Base-by-base conservation (phyloP, 164 flowering plant genomes). In the Piper longum region DNA sequence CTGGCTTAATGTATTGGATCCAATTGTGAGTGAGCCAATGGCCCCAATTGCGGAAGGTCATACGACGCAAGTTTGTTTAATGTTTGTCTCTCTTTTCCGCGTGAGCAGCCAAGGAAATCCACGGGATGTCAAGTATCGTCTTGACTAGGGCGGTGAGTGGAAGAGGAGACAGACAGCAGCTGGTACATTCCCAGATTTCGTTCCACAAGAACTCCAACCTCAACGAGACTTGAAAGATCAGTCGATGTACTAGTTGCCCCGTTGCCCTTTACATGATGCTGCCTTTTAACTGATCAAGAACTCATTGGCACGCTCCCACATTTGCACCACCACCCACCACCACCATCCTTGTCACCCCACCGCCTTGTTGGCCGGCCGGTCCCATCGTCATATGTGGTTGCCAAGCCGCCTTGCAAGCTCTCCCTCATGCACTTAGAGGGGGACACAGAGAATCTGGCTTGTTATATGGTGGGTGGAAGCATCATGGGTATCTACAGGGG, bases 381-480 rank as follows among this genome's bases (percentile, higher is more conserved):
- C 72, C 66, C 74, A 72, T 75, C 76, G 68, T 17, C 45, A 48
- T 5, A 26, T 62, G 75, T 45, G 83, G 80, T 74, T 68, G 80
- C 72, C 85, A 78, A 67, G 69, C 12, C 66, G 66, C 63, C 72
- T 67, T 63, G 40, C 40, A 59, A 41, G 66, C 48, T 54, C 36
- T 26, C 36, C 59, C 74, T 60, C 17, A 66, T 11, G 45, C 18
- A 58, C 40, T 55, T 5, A 36, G 41, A 43, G 56, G 48, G 41
- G 43, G 48, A 43, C 51, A 52, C 39, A 17, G 6, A 51, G 78
- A 76, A 77, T 76, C 77, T 79, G 74, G 78, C 70, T 5, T 63
- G 43, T 7, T 78, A 77, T 41, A 4, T 80, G 78, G 87, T 80
- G 89, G 87, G 79, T 75, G 56, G 67, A 73, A 70, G 40, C 54